A percentile compares a stretch with the other conserved stretches of the same genome.
Evolutionary conservation across 345 rosid genomes (phyloP).

Genomic region (Angophora floribunda): DNA sequence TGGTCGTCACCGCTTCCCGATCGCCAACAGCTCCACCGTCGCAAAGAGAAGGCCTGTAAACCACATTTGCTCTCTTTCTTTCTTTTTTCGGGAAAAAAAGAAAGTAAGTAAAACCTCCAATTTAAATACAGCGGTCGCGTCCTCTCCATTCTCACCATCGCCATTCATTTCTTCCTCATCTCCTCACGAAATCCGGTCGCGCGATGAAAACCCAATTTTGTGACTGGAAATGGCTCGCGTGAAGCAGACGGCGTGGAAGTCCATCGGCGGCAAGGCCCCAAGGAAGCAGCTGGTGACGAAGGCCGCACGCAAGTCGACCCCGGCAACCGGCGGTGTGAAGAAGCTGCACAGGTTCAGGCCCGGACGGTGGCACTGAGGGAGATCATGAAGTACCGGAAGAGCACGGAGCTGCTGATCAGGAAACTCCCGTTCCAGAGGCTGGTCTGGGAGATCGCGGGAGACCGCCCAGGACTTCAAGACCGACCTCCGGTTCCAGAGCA

Average conservation of each 20-base stretch:
- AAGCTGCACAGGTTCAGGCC: slow-evolving; percentile 19
- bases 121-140: neutral
- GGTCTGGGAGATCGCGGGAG: slow-evolving; percentile 3
- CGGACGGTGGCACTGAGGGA: slow-evolving; percentile 16
- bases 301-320: slow-evolving; percentile 16
- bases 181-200: neutral
- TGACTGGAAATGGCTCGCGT: neutral
- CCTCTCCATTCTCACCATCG: neutral
- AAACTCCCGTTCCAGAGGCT: slow-evolving; percentile 20
- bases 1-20: too few species aligned
- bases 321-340: slow-evolving; percentile 20
- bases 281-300: slow-evolving; percentile 17
- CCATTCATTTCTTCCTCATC: neutral
- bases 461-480: slow-evolving; percentile 15
- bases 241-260: slow-evolving; percentile 10
- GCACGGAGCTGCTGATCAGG: slow-evolving; percentile 17
- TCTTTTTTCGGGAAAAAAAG: too few species aligned
- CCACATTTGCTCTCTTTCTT: too few species aligned
- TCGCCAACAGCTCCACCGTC: too few species aligned
- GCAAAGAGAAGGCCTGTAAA: too few species aligned
- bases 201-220: neutral
- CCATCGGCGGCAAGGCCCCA: slow-evolving; percentile 17
- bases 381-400: slow-evolving; percentile 20
- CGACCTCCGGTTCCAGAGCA: slow-evolving; percentile 17
- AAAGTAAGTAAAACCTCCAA: too few species aligned